phyloP scores from a whole-genome alignment of 1,284 basidiomycete genomes.

The Peniophora sp. region DNA sequence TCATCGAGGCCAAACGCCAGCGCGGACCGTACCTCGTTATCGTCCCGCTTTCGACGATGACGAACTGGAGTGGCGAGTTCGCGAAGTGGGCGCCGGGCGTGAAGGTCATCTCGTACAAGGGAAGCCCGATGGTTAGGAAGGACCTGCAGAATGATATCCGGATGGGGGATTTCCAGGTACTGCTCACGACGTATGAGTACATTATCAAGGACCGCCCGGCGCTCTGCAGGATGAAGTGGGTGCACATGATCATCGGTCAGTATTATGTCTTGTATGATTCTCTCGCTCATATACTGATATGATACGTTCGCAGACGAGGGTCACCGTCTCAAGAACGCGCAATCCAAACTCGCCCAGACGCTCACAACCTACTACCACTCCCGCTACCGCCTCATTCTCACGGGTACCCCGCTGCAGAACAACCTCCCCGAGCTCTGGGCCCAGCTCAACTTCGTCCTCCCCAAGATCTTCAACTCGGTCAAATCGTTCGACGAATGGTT shows the following conservation, averaged over 20 bases:
- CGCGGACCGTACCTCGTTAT: conserved; percentile 96
- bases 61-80: conserved; percentile 97
- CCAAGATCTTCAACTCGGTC: conserved; percentile 98
- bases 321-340: conserved; percentile 99
- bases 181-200: conserved; percentile 98
- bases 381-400: conserved; percentile 92
- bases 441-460: conserved; percentile 95
- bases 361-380: conserved; percentile 92
- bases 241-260: conserved; percentile 95
- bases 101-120: conserved; percentile 86
- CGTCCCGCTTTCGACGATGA: conserved; percentile 96
- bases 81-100: conserved; percentile 94
- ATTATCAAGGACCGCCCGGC: conserved; percentile 96
- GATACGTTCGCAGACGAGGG: conserved; percentile 70
- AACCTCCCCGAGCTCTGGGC: conserved; percentile 98
- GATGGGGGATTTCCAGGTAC: conserved; percentile 85
- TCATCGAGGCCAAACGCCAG: conserved; percentile 90
- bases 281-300: not conserved
- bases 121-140: conserved; percentile 79
- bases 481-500: conserved; percentile 99
- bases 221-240: conserved; percentile 91
- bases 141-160: conserved; percentile 70
- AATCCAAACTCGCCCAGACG: conserved; percentile 90
- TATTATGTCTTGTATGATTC: not conserved
- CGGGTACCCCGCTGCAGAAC: conserved; percentile 97